These are phyloP conservation scores for Massarina eburnea DNA, from an alignment of 2,329 filamentous ascomycete species.

Conservation along the genomic window DNA sequence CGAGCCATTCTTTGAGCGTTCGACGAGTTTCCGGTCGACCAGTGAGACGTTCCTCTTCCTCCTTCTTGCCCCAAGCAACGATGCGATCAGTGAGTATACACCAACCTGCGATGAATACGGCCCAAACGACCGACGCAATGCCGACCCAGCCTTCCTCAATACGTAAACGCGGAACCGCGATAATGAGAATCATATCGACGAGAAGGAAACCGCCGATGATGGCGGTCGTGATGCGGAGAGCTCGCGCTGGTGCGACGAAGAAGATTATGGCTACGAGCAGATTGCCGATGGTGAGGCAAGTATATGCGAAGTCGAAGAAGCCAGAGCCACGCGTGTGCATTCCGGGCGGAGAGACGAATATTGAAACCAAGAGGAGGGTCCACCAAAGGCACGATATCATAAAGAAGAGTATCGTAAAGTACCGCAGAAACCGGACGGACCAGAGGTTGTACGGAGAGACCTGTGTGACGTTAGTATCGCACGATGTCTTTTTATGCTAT, in stretches of 20 bases:
- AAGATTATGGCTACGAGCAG: conserved; percentile 79
- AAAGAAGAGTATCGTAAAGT: conserved; percentile 75
- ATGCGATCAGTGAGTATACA: conserved; percentile 76
- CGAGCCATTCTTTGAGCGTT: conserved; percentile 79
- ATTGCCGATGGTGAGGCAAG: conserved; percentile 74
- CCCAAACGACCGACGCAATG: conserved; percentile 83
- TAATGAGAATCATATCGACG: conserved; percentile 75
- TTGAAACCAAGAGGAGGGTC: conserved; percentile 82
- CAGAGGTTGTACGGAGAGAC: conserved; percentile 93
- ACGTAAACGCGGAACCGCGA: conserved; percentile 72
- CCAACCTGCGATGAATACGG: conserved; percentile 76
- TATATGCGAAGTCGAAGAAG: conserved; percentile 86
- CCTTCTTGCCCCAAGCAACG: conserved; percentile 87
- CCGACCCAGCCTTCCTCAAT: conserved; percentile 90
- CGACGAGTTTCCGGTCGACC: conserved; percentile 84
- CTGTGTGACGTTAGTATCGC: conserved; percentile 32
- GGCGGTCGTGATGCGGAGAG: conserved; percentile 72
- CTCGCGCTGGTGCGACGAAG: conserved; percentile 80
- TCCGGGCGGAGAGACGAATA: conserved; percentile 86
- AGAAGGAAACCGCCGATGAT: conserved; percentile 68
- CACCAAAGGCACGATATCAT: conserved; percentile 86
- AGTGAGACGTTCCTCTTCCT: conserved; percentile 90
- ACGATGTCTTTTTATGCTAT: neutral
- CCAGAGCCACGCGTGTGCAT: conserved; percentile 87
- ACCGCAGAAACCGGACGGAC: conserved; percentile 79